These are phyloP conservation scores for Ensete glaucum DNA, from an alignment of 176 grass and related monocot species.

Conservation along the genomic window DNA sequence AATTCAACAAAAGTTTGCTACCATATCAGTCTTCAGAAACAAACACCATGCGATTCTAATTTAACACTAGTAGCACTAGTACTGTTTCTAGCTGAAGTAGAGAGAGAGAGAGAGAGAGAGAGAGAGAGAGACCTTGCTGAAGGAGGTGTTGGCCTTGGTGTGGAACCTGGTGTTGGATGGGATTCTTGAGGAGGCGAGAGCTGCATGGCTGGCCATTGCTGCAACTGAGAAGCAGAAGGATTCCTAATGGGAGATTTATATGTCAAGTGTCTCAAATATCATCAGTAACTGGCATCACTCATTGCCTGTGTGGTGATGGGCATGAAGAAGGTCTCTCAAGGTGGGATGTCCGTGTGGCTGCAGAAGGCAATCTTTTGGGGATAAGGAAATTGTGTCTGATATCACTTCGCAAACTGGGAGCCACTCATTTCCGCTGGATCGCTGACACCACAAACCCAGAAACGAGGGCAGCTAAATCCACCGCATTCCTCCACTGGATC, in stretches of 20 bases:
- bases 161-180: slow-evolving; percentile 47
- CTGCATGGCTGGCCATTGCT: slow-evolving; percentile 83
- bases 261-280: not conserved
- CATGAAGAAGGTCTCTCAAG: not conserved
- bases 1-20: not conserved
- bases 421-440: not conserved
- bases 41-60: too few species aligned
- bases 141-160: slow-evolving; percentile 28
- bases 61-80: too few species aligned
- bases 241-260: not conserved
- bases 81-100: not conserved
- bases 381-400: not conserved
- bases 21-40: too few species aligned
- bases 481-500: too few species aligned
- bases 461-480: too few species aligned
- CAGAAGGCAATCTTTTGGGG: not conserved
- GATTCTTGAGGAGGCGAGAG: slow-evolving; percentile 65
- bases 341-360: not conserved
- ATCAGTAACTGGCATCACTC: not conserved
- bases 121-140: slow-evolving; percentile 7
- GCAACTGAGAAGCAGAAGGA: not conserved
- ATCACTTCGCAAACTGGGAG: not conserved
- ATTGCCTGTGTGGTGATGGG: not conserved
- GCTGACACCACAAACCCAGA: too few species aligned
- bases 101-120: not conserved